A percentile compares a stretch with the other conserved stretches of the same genome.
Conservation (phyloP, 164 flowering plant species). For the Tetracentron sinense region DNA sequence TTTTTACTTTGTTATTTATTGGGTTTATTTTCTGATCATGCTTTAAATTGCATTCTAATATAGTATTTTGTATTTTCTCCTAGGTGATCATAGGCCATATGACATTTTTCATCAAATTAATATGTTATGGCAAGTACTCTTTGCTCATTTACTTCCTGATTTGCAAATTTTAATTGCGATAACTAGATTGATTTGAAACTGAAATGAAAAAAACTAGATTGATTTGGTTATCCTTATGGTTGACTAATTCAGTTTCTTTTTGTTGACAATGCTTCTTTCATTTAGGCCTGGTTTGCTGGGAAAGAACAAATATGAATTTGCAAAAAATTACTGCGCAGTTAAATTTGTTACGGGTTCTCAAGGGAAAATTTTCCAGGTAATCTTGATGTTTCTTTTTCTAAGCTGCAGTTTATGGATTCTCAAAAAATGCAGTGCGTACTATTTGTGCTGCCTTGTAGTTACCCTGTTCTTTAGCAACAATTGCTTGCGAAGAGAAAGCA, state of each 20-base stretch:
- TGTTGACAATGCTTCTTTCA: constrained; percentile 14
- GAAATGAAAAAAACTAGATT: too few species aligned
- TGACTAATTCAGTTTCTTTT: not conserved
- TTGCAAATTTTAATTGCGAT: not conserved
- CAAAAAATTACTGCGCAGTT: constrained; percentile 67
- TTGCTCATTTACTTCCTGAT: not conserved
- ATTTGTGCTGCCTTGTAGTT: not conserved
- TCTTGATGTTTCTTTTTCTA: not conserved
- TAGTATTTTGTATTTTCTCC: constrained; percentile 32
- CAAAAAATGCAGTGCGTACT: not conserved
- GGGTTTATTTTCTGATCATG: not conserved
- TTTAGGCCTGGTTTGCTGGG: constrained; percentile 91
- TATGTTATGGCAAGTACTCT: constrained; percentile 72
- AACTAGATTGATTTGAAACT: too few species aligned
- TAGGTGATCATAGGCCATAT: constrained; percentile 88
- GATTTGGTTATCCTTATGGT: too few species aligned
- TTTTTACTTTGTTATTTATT: not conserved
- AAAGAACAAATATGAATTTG: constrained; percentile 77
- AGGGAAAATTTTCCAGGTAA: constrained; percentile 70
- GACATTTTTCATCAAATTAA: constrained; percentile 97
- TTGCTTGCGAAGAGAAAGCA: not conserved
- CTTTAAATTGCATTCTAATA: constrained; percentile 20
- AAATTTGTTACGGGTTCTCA: constrained; percentile 33
- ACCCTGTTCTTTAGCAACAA: not conserved
- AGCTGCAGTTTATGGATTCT: not conserved